A percentile compares a stretch with the other conserved stretches of the same genome.
Evolutionary conservation across 108 stramenopile species (phyloP).

Genomic region (Pseudonitzschia delicatissima): DNA sequence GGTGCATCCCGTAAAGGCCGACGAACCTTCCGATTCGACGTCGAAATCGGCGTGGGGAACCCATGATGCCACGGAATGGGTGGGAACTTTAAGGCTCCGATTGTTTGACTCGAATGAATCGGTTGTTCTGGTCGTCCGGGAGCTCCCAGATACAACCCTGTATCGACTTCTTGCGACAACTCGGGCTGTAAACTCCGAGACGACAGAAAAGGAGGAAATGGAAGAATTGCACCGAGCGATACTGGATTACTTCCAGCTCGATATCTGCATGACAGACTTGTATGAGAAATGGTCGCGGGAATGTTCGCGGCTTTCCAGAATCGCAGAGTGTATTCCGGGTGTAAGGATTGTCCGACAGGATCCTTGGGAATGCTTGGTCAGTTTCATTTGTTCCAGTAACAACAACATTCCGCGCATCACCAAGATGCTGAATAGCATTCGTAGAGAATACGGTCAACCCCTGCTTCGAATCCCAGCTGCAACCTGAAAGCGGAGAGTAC

Average conservation of each 20-base stretch:
- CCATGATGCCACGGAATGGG: slow-evolving; percentile 82
- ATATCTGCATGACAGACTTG: slow-evolving; percentile 51
- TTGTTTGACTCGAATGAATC: slow-evolving; percentile 15
- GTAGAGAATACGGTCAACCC: slow-evolving; percentile 70
- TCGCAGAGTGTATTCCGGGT: slow-evolving; percentile 79
- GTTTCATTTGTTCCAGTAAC: slow-evolving; percentile 97
- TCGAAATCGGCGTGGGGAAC: slow-evolving; percentile 75
- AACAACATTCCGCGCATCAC: slow-evolving; percentile 98
- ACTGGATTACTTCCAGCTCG: slow-evolving; percentile 72
- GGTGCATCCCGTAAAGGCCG: slow-evolving; percentile 19
- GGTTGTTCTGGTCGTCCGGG: slow-evolving; percentile 63
- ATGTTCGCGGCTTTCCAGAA: slow-evolving; percentile 55
- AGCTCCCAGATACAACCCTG: slow-evolving; percentile 71
- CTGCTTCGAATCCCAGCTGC: slow-evolving; percentile 38
- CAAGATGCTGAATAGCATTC: slow-evolving; percentile 81
- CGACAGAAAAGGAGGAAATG: slow-evolving; percentile 6
- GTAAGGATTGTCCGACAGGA: slow-evolving; percentile 91
- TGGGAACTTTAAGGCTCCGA: slow-evolving; percentile 54
- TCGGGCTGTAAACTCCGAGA: slow-evolving; percentile 12
- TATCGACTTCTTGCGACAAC: slow-evolving; percentile 61
- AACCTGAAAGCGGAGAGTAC: background rate
- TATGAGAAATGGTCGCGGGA: slow-evolving; percentile 73
- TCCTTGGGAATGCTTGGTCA: slow-evolving; percentile 94
- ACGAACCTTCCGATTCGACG: background rate
- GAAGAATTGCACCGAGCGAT: slow-evolving; percentile 34